A percentile compares a stretch with the other conserved stretches of the same genome.
phyloP scores from a whole-genome alignment of 345 rosid species.

The Hevea brasiliensis region DNA sequence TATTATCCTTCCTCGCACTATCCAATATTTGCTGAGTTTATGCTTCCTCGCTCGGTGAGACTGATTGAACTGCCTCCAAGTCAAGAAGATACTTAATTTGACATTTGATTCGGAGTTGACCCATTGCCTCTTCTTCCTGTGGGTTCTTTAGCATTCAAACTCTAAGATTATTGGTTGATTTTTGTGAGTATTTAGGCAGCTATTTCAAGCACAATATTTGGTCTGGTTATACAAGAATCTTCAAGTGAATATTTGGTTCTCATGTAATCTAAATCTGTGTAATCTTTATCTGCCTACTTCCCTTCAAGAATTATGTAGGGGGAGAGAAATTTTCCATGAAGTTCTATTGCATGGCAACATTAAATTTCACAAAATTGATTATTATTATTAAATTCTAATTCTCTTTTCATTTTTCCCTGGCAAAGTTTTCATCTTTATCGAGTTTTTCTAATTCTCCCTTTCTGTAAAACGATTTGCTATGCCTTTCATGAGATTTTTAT shows the following conservation, averaged over 20 bases:
- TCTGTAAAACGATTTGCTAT: no score
- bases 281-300: background rate
- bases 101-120: background rate
- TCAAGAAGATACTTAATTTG: slow-evolving; percentile 12
- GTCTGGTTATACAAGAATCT: no score
- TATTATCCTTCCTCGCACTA: slow-evolving; percentile 88
- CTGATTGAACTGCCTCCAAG: slow-evolving; percentile 50
- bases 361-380: no score
- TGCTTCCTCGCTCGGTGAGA: slow-evolving; percentile 91
- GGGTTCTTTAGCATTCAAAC: slow-evolving; percentile 1
- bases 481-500: no score
- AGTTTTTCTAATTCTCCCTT: no score
- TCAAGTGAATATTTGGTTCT: background rate
- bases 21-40: slow-evolving; percentile 87
- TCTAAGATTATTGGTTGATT: slow-evolving; percentile 16
- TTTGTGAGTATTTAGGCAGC: background rate
- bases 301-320: no score
- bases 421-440: no score
- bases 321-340: no score
- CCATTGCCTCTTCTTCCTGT: background rate
- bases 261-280: slow-evolving; percentile 1
- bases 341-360: no score
- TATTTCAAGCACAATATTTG: background rate
- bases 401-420: no score
- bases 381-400: no score